Conservation (phyloP, 163 green algal species). For the Scenedesmus sp. region DNA sequence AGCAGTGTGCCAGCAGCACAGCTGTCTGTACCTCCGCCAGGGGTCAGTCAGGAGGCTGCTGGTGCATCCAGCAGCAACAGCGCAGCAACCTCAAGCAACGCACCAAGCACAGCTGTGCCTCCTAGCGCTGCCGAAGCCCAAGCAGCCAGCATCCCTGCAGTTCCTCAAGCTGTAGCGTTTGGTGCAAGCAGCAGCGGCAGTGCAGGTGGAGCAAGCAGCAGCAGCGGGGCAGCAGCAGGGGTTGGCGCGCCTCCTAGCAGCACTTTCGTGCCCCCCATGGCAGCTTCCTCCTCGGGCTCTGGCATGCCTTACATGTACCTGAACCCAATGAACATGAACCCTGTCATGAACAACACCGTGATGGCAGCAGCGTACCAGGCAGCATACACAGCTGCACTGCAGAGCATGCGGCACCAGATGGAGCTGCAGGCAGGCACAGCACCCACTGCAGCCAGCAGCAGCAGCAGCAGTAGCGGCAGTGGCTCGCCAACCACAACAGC, state of each 20-base stretch:
- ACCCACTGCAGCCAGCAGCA: neutral
- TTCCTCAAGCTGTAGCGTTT: neutral
- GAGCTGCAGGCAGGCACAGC: slow-evolving; percentile 20
- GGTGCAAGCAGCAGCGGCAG: neutral
- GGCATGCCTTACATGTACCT: slow-evolving; percentile 47
- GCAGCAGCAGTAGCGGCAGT: neutral
- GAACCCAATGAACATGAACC: slow-evolving; percentile 49
- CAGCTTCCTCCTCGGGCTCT: neutral
- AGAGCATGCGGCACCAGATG: slow-evolving; percentile 46
- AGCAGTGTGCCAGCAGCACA: neutral
- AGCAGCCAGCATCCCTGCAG: neutral
- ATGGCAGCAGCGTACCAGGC: slow-evolving; percentile 61
- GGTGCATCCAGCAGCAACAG: neutral
- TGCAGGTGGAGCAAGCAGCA: too few relatives aligned
- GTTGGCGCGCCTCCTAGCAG: too few relatives aligned
- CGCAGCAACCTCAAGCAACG: neutral
- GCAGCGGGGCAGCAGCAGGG: neutral
- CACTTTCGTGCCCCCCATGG: neutral
- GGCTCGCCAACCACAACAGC: neutral
- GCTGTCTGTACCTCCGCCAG: neutral
- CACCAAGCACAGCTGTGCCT: neutral
- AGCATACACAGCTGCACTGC: slow-evolving; percentile 63
- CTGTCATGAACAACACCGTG: slow-evolving; percentile 31
- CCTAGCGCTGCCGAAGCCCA: neutral
- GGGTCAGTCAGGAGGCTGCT: neutral